Evolutionary conservation across 129 eudicot genomes (phyloP), one percentile per base, ranked within the genome.

Genomic region (Scalesia atractyloides): DNA sequence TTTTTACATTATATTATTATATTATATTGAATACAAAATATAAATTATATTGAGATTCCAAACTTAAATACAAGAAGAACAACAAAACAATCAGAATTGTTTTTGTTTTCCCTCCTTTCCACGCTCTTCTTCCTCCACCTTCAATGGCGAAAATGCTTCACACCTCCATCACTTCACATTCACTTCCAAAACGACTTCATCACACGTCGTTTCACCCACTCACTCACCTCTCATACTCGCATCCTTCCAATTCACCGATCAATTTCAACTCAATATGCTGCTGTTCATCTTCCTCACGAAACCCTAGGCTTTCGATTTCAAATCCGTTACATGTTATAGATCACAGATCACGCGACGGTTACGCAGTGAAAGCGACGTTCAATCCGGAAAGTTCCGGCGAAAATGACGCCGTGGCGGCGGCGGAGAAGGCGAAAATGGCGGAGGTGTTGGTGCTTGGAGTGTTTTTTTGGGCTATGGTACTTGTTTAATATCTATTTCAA

Each of bases 401-500:
- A 16, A 77, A 66, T 61, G 81, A 52, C n/a, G 83, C 69, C 68
- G 50, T 30, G 60, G 77, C 67, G 71, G 51, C 59, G 13, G 72
- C 16, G 17, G 61, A 44, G 52, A 77, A 82, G 51, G 59, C 86
- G 72, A 82, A 79, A 69, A 20, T 70, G 54, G 46, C 59, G 11
- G 89, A 84, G 0, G 84, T 83, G 11, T 50, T 83, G 63, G 82
- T 82, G 78, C 90, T 94, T 26, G 96, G 96, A 61, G 41, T 74
- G 52, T 79, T 90, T 59, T 59, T 94, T 94, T 74, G 97, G 83
- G 30, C 81, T 86, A 5, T 94, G 98, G 97, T 87, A 86, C 79
- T 79, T 94, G 7, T 86, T 90, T 22, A 94, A 94, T 68, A 88
- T 94, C 67, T 94, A 94, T 83, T 94, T 94, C 86, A 94, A 90